Evolutionary conservation across 352 stramenopile species (phyloP).

Genomic region (Halophytophthora batemanensis): DNA sequence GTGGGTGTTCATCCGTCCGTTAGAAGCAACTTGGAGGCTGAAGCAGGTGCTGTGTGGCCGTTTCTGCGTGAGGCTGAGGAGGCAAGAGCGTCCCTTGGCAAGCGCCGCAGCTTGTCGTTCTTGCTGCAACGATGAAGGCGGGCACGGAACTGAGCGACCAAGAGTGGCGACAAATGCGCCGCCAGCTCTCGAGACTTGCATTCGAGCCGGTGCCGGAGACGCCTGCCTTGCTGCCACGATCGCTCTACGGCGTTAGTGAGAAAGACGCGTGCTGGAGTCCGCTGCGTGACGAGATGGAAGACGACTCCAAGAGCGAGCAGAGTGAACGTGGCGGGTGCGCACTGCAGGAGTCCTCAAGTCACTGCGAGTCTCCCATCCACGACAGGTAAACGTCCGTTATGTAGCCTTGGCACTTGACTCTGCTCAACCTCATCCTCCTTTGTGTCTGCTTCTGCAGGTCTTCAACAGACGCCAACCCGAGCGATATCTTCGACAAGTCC

Average conservation of each 20-base stretch:
- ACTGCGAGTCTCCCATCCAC: conserved; percentile 11
- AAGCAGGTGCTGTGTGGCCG: no score
- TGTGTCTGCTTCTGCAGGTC: neutral
- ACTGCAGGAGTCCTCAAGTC: conserved; percentile 1
- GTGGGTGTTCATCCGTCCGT: no score
- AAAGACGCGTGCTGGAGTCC: conserved; percentile 6
- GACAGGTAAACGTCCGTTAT: conserved; percentile 4
- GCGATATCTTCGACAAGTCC: neutral
- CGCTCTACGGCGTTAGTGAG: conserved; percentile 24
- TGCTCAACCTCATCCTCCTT: neutral
- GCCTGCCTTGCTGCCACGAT: conserved; percentile 34
- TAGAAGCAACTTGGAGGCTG: no score
- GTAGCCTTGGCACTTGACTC: neutral
- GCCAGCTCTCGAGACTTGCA: conserved; percentile 46
- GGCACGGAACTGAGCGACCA: conserved; percentile 36
- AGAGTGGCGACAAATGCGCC: conserved; percentile 60
- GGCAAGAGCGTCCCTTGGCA: neutral
- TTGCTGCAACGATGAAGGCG: conserved; percentile 8
- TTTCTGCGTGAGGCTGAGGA: no score
- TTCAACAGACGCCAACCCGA: neutral
- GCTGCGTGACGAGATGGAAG: neutral
- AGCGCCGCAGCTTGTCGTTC: neutral
- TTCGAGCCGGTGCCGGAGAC: conserved; percentile 69
- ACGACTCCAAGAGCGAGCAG: conserved; percentile 4
- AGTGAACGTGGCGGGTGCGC: neutral